Base-by-base conservation (phyloP, 441 rosid species). In the Bocquillonia castaneifolia region DNA sequence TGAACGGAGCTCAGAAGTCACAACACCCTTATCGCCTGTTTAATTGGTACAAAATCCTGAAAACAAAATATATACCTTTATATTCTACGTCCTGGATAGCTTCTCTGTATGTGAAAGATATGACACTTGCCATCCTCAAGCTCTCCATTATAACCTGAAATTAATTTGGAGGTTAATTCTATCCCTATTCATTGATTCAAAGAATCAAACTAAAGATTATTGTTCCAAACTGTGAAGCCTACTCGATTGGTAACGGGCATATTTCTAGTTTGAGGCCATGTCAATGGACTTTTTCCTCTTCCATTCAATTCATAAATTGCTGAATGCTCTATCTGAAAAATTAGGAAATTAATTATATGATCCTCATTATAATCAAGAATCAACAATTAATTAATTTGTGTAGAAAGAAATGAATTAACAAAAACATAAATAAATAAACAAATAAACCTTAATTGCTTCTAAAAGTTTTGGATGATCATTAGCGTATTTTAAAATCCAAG, bases 31-130 rank as follows among this genome's bases (percentile, higher is more conserved):
- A n/a, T n/a, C n/a, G n/a, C n/a, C n/a, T n/a, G n/a, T n/a, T n/a
- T n/a, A n/a, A n/a, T n/a, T n/a, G n/a, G n/a, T n/a, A n/a, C n/a
- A n/a, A n/a, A n/a, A n/a, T n/a, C n/a, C n/a, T n/a, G n/a, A n/a
- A n/a, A n/a, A n/a, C n/a, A n/a, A n/a, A n/a, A 59, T 20, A 26
- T 2, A 71, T 57, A 91, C 99, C 99, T 50, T 87, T 87, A 75
- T 87, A 91, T 77, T 94, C 99, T 23, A 90, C 93, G 77, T 94
- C 97, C 63, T 78, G 88, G 50, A 83, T 80, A 6, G 97, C 96
- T 85, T 94, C 99, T 69, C 97, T 88, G 75, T 85, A 94, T 1
- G 97, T 87, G 79, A 94, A 94, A 63, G 97, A 91, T 83, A 94
- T 90, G 74, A 94, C 86, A 79, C 92, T 91, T 65, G 99, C 86